Conservation (phyloP, 192 early-diverging fungal species). For the Rhizophagus sp. region DNA sequence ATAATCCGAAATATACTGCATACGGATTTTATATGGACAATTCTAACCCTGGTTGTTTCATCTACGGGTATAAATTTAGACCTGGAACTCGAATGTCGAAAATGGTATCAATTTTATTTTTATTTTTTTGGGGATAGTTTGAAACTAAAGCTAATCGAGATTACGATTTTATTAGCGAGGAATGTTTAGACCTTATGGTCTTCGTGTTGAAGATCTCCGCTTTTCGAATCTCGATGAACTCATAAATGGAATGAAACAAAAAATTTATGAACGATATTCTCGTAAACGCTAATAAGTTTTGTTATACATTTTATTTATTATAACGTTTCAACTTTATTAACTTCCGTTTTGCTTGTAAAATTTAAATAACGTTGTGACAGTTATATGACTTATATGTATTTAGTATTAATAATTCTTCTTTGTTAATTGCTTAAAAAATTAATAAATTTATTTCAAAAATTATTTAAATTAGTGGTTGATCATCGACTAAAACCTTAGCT, state of each 20-base stretch:
- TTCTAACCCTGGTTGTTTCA: slow-evolving; percentile 70
- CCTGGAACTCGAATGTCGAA: neutral
- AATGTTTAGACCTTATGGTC: neutral
- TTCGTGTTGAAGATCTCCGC: neutral
- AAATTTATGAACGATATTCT: neutral
- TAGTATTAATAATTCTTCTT: no score
- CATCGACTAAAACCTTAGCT: no score
- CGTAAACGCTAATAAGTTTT: neutral
- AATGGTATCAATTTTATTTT: neutral
- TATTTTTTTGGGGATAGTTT: neutral
- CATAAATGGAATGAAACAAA: neutral
- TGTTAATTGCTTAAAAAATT: no score
- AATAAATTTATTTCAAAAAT: no score
- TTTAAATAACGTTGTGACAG: no score
- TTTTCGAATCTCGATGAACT: neutral
- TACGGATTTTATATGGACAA: slow-evolving; percentile 80
- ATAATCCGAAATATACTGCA: slow-evolving; percentile 67
- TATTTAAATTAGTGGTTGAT: no score
- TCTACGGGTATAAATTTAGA: slow-evolving; percentile 42
- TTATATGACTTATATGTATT: no score
- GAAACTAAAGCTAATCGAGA: neutral
- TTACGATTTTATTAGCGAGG: neutral
- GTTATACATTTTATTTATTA: neutral
- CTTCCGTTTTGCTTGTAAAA: no score
- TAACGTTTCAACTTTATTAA: no score